phyloP scores from a whole-genome alignment of 768 basidiomycete species.

The Rhodosporidiobolus sp. region DNA sequence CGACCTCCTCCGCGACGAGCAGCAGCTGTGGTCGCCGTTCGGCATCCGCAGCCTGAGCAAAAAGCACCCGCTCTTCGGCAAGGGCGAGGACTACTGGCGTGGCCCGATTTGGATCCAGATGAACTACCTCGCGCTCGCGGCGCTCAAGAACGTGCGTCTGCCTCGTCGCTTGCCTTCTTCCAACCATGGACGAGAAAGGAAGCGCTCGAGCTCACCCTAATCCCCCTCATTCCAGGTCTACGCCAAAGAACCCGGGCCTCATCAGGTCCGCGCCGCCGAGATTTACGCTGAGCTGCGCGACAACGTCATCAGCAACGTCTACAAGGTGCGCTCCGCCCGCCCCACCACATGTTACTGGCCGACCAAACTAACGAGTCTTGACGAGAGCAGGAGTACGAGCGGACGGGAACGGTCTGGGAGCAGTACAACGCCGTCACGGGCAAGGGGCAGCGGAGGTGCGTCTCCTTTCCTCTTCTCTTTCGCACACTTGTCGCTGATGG shows the following conservation, averaged over 20 bases:
- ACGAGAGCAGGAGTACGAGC: conserved; percentile 69
- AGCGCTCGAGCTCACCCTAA: background rate
- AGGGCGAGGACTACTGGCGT: conserved; percentile 95
- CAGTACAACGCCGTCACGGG: conserved; percentile 85
- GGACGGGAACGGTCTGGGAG: conserved; percentile 95
- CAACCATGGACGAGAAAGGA: too few relatives aligned
- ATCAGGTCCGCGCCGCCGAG: conserved; percentile 66
- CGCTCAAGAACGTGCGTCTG: conserved; percentile 66
- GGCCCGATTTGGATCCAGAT: conserved; percentile 97
- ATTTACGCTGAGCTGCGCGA: conserved; percentile 76
- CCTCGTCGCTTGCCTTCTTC: background rate
- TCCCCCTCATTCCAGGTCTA: conserved; percentile 62
- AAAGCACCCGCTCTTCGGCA: conserved; percentile 83
- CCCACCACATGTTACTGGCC: background rate
- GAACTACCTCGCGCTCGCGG: conserved; percentile 83
- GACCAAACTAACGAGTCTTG: background rate
- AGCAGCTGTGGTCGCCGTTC: conserved; percentile 86
- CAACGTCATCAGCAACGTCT: conserved; percentile 82
- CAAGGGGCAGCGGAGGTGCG: conserved; percentile 78
- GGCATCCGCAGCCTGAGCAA: conserved; percentile 83
- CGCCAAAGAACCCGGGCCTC: conserved; percentile 71
- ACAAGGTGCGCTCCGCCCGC: conserved; percentile 53
- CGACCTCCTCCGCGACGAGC: conserved; percentile 71
- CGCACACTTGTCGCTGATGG: conserved; percentile 2
- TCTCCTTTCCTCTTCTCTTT: background rate